A percentile compares a stretch with the other conserved stretches of the same genome.
These are phyloP conservation scores for Austroboletus novae-zelandiae DNA, from an alignment of 1,284 basidiomycete species.

Conservation along the genomic window DNA sequence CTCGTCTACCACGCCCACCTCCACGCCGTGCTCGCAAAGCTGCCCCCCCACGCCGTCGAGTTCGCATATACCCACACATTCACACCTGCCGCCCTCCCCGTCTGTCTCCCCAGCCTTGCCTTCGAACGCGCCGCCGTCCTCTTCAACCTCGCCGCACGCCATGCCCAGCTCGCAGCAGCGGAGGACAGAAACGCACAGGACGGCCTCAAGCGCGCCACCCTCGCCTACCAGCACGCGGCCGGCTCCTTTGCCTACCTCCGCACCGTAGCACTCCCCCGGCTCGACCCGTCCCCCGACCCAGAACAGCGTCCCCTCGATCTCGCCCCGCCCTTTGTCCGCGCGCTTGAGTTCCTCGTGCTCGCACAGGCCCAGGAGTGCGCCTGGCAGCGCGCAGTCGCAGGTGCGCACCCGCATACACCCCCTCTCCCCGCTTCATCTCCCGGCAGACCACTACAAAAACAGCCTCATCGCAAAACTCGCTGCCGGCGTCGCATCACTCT, in stretches of 20 bases:
- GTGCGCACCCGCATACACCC: constrained; percentile 37
- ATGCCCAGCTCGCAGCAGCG: constrained; percentile 65
- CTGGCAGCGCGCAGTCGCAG: constrained; percentile 90
- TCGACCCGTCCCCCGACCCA: constrained; percentile 50
- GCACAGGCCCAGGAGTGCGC: constrained; percentile 97
- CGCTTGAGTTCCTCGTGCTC: constrained; percentile 78
- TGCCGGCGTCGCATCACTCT: constrained; percentile 70
- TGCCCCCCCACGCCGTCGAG: constrained; percentile 69
- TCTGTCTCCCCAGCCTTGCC: constrained; percentile 68
- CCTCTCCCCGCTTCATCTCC: constrained; percentile 6
- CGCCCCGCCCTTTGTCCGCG: constrained; percentile 56
- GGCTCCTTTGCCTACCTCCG: constrained; percentile 71
- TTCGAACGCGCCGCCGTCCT: constrained; percentile 79
- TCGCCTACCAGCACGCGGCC: constrained; percentile 77
- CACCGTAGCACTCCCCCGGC: constrained; percentile 54
- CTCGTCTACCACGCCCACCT: constrained; percentile 81
- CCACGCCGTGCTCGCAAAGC: constrained; percentile 69
- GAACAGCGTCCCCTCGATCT: constrained; percentile 65
- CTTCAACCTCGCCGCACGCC: constrained; percentile 83
- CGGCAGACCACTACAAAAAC: constrained; percentile 75
- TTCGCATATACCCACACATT: constrained; percentile 79
- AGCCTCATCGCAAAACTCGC: constrained; percentile 86
- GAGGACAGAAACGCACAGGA: constrained; percentile 72
- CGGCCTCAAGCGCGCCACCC: constrained; percentile 74
- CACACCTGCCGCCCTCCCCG: constrained; percentile 47